Conservation (phyloP, 2,329 filamentous ascomycete species). For the Fusarium goolgardi region DNA sequence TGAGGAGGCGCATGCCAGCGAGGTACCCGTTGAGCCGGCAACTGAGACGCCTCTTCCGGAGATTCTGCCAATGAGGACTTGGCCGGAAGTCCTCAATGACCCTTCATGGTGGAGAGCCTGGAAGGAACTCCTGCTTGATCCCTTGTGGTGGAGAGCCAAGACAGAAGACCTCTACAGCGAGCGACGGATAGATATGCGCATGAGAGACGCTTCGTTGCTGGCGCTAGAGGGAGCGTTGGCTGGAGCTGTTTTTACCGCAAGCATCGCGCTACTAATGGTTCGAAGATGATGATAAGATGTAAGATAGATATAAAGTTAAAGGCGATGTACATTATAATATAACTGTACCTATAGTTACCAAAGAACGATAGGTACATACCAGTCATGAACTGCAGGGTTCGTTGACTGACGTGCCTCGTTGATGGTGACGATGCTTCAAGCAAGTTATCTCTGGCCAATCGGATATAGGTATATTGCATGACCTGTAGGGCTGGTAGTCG, state of each 20-base stretch:
- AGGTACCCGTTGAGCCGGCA: slow-evolving; percentile 14
- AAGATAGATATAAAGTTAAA: slow-evolving; percentile 29
- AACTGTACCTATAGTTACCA: slow-evolving; percentile 8
- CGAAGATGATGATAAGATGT: slow-evolving; percentile 48
- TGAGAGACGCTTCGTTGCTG: slow-evolving; percentile 77
- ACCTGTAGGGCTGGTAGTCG: slow-evolving; percentile 35
- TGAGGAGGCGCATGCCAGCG: slow-evolving; percentile 8
- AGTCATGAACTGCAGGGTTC: not conserved
- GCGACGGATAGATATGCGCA: slow-evolving; percentile 69
- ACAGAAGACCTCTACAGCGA: slow-evolving; percentile 74
- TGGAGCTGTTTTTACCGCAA: slow-evolving; percentile 70
- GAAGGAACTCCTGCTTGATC: slow-evolving; percentile 55
- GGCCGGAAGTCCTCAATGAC: slow-evolving; percentile 58
- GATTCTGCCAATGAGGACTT: slow-evolving; percentile 45
- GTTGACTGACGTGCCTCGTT: not conserved
- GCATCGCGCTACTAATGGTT: slow-evolving; percentile 63
- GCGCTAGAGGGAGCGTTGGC: slow-evolving; percentile 74
- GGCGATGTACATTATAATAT: slow-evolving; percentile 40
- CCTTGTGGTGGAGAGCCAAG: slow-evolving; percentile 60
- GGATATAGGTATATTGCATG: slow-evolving; percentile 25
- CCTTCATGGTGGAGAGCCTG: slow-evolving; percentile 59
- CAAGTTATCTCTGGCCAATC: slow-evolving; percentile 25
- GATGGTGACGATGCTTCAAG: slow-evolving; percentile 13
- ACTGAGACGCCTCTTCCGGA: slow-evolving; percentile 15
- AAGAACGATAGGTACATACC: not conserved